Percentiles rank a stretch among this genome's conserved stretches.
These are phyloP conservation scores for Cymbopogon citratus DNA, from an alignment of 176 grass and related monocot genomes.

Conservation along the genomic window DNA sequence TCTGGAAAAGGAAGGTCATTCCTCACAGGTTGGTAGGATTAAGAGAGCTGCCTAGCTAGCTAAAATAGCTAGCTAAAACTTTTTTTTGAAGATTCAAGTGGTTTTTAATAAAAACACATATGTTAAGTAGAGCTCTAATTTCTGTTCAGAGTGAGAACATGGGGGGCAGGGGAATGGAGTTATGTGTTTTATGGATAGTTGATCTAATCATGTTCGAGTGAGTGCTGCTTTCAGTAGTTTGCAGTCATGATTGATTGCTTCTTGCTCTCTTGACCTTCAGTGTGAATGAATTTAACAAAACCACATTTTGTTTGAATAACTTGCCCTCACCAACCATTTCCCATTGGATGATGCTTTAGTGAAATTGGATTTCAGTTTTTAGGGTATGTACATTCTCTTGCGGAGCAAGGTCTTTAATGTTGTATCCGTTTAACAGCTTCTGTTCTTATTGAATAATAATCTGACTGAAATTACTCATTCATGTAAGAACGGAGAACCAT, in stretches of 20 bases:
- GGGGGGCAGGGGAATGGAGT: neutral
- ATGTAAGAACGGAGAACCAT: neutral
- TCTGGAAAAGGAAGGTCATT: neutral
- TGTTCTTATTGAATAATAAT: neutral
- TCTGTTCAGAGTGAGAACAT: neutral
- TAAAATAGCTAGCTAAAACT: too few relatives aligned
- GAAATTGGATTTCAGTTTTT: too few relatives aligned
- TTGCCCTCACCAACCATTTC: neutral
- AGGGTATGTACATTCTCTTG: too few relatives aligned
- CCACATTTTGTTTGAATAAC: neutral
- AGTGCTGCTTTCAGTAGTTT: neutral
- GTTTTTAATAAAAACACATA: neutral
- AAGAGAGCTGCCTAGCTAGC: neutral
- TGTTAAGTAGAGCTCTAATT: neutral
- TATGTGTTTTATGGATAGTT: neutral
- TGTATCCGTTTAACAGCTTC: neutral
- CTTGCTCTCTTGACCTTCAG: neutral
- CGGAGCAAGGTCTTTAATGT: neutral
- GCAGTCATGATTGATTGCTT: neutral
- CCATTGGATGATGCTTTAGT: neutral
- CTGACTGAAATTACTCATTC: neutral
- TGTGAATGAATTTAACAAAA: neutral
- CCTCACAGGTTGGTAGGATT: neutral
- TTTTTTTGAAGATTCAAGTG: neutral
- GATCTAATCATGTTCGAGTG: neutral